These are phyloP conservation scores for Hemerocallis citrina DNA, from an alignment of 106 monocot genomes.

Conservation along the genomic window DNA sequence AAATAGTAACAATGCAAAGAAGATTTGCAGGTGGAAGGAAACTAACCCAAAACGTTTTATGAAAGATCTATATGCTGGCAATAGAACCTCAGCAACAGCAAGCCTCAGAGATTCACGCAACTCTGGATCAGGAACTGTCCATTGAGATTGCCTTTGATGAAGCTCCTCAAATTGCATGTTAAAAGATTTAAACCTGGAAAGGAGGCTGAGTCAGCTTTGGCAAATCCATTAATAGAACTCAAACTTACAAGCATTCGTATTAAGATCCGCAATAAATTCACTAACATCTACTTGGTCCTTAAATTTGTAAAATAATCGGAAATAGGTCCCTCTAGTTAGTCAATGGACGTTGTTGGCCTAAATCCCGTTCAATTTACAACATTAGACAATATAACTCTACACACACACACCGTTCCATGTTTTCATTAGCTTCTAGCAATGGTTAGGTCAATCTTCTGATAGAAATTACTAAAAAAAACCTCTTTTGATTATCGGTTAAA, in stretches of 20 bases:
- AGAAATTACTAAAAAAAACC: no score
- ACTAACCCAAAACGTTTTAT: conserved; percentile 67
- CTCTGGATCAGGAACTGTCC: conserved; percentile 80
- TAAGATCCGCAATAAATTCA: no score
- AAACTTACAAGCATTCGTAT: no score
- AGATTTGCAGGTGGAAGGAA: not conserved
- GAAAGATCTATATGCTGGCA: conserved; percentile 77
- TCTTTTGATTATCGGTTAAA: no score
- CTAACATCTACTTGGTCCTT: no score
- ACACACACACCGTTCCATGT: no score
- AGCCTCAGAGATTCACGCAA: conserved; percentile 74
- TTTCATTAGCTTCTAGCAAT: no score
- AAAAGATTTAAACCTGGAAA: conserved; percentile 59
- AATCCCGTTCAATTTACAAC: no score
- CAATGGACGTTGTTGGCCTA: no score
- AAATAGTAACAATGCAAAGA: not conserved
- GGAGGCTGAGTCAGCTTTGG: not conserved
- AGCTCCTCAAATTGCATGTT: conserved; percentile 81
- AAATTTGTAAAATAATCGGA: not conserved
- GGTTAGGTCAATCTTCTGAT: no score
- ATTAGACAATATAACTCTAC: no score
- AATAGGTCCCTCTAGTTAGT: not conserved
- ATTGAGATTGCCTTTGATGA: conserved; percentile 62
- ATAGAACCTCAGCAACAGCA: conserved; percentile 70
- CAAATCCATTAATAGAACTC: not conserved